Evolutionary conservation across 208 protist species (phyloP).

Genomic region (Leishmania amazonensis): DNA sequence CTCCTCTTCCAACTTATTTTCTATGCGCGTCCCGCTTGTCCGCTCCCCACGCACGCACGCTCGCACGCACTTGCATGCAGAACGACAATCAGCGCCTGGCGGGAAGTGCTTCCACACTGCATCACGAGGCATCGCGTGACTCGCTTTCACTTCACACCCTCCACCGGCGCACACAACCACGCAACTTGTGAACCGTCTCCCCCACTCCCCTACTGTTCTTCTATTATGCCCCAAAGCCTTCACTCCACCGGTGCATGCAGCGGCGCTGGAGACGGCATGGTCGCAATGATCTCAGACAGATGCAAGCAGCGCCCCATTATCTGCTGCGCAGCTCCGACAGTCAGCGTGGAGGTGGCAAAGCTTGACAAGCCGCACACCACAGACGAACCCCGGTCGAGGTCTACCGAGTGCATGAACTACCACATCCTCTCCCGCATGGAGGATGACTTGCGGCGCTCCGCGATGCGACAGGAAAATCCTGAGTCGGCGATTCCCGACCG

Average conservation of each 20-base stretch:
- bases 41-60: neutral
- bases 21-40: neutral
- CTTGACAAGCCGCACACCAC: conserved; percentile 5
- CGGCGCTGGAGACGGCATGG: neutral
- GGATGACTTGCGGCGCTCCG: conserved; percentile 34
- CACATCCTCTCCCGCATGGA: conserved; percentile 61
- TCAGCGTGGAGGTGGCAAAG: conserved; percentile 7
- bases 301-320: conserved; percentile 10
- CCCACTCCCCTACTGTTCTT: neutral
- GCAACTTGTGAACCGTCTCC: neutral
- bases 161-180: neutral
- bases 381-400: neutral
- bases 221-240: neutral
- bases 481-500: conserved; percentile 39
- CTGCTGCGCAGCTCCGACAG: conserved; percentile 13
- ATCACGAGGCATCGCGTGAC: neutral
- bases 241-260: neutral
- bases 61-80: neutral
- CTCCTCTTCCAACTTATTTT: neutral
- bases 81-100: neutral
- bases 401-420: conserved; percentile 55
- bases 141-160: neutral
- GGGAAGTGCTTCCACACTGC: neutral
- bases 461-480: conserved; percentile 36
- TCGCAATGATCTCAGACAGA: neutral